Evolutionary conservation across 2,329 filamentous ascomycete species (phyloP).

Genomic region (Beauveria caledonica): DNA sequence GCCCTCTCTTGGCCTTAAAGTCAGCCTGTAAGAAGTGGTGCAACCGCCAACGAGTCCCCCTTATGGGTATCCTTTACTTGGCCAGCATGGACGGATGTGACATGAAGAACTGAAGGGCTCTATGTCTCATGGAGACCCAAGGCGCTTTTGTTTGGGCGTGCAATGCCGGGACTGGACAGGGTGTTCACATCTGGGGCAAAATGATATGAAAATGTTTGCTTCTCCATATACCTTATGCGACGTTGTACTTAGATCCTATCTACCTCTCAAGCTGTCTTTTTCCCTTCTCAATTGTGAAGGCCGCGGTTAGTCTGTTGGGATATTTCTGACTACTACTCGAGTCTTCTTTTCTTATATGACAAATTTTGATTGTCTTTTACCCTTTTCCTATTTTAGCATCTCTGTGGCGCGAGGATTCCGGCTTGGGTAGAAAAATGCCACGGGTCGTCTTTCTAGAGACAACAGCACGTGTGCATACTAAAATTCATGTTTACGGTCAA

Average conservation of each 20-base stretch:
- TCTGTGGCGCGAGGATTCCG: neutral
- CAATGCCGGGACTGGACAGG: constrained; percentile 4
- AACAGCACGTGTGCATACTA: too few relatives aligned
- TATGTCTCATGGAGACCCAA: neutral
- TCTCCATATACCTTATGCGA: constrained; percentile 18
- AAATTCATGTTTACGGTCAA: neutral
- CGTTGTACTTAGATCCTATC: constrained; percentile 14
- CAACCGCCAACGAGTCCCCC: neutral
- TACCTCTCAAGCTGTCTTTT: constrained; percentile 11
- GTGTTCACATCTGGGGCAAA: constrained; percentile 11
- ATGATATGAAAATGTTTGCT: constrained; percentile 15
- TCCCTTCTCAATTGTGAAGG: constrained; percentile 2
- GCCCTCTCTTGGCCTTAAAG: constrained; percentile 23
- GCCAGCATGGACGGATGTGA: constrained; percentile 9
- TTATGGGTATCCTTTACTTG: constrained; percentile 5
- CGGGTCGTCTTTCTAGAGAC: neutral
- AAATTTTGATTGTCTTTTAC: constrained; percentile 1
- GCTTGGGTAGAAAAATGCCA: neutral
- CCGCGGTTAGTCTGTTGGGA: neutral
- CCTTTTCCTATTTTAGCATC: neutral
- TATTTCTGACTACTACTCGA: neutral
- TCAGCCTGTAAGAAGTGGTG: constrained; percentile 18
- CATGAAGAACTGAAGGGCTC: constrained; percentile 4
- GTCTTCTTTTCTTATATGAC: constrained; percentile 5
- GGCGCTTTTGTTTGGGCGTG: neutral